Evolutionary conservation across 2,329 filamentous ascomycete genomes (phyloP).

Genomic region (Neonectria sp.): DNA sequence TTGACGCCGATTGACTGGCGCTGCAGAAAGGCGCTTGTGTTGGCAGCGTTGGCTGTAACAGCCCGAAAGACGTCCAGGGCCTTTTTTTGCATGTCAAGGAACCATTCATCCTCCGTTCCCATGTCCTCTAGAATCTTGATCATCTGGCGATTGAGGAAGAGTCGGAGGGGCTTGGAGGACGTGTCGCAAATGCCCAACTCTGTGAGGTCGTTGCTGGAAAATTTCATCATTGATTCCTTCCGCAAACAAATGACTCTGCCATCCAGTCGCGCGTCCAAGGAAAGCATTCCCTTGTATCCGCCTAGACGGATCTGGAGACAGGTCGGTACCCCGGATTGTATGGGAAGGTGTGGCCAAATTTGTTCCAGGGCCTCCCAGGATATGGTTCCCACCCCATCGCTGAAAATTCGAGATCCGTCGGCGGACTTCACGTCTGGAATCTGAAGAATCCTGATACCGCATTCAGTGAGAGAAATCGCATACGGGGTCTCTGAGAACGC

Average conservation of each 20-base stretch:
- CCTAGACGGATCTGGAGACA: slow-evolving; percentile 82
- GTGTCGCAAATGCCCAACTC: slow-evolving; percentile 82
- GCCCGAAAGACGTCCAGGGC: slow-evolving; percentile 72
- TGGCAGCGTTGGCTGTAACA: slow-evolving; percentile 70
- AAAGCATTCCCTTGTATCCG: slow-evolving; percentile 85
- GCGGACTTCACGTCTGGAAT: slow-evolving; percentile 68
- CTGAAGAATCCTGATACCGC: slow-evolving; percentile 49
- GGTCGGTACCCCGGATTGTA: slow-evolving; percentile 67
- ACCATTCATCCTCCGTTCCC: slow-evolving; percentile 70
- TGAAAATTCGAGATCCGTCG: slow-evolving; percentile 74
- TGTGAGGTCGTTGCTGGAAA: slow-evolving; percentile 66
- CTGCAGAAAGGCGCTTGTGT: slow-evolving; percentile 77
- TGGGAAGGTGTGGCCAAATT: slow-evolving; percentile 71
- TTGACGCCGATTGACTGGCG: slow-evolving; percentile 72
- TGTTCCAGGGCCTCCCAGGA: slow-evolving; percentile 71
- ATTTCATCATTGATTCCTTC: slow-evolving; percentile 84
- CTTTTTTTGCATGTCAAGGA: slow-evolving; percentile 74
- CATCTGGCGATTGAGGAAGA: slow-evolving; percentile 83
- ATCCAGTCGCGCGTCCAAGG: slow-evolving; percentile 73
- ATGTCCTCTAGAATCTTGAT: slow-evolving; percentile 92
- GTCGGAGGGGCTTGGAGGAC: slow-evolving; percentile 75
- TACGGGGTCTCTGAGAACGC: slow-evolving; percentile 83
- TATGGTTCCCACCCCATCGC: slow-evolving; percentile 84
- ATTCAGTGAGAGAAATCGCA: slow-evolving; percentile 66
- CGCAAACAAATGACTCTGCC: slow-evolving; percentile 75